Evolutionary conservation across 192 early-diverging fungal species (phyloP).

Genomic region (Umbelopsis ramanniana): DNA sequence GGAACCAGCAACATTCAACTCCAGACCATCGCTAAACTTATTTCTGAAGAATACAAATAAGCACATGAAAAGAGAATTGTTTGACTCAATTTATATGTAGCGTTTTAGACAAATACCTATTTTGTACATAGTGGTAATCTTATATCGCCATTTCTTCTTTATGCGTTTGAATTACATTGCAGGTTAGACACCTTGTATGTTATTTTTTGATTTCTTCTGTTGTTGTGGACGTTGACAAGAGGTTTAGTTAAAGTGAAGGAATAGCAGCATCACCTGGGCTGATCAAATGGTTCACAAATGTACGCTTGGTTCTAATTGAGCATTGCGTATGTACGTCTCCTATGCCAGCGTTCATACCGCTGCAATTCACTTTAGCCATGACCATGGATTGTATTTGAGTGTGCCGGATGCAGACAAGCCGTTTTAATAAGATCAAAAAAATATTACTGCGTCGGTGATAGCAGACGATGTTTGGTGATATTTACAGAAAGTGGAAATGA

Average conservation of each 20-base stretch:
- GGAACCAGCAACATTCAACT: constrained; percentile 97
- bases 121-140: not conserved
- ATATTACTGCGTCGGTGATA: not conserved
- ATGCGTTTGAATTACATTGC: not conserved
- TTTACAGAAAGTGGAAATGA: constrained; percentile 18
- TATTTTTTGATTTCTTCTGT: too few relatives aligned
- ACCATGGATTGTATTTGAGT: too few relatives aligned
- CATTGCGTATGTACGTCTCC: too few relatives aligned
- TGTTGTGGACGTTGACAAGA: too few relatives aligned
- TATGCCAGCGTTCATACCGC: too few relatives aligned
- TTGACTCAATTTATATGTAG: not conserved
- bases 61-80: not conserved
- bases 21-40: constrained; percentile 81
- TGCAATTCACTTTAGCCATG: too few relatives aligned
- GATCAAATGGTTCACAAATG: too few relatives aligned
- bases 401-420: not conserved
- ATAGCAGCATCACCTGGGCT: too few relatives aligned
- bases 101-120: not conserved
- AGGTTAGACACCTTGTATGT: too few relatives aligned
- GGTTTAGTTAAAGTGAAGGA: too few relatives aligned
- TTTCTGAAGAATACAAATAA: constrained; percentile 44
- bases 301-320: too few relatives aligned
- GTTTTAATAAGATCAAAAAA: constrained; percentile 9
- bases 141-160: not conserved
- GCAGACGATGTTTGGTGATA: constrained; percentile 12